A percentile compares a stretch with the other conserved stretches of the same genome.
These are phyloP conservation scores for Elsinoe ampelina DNA, from an alignment of 2,329 filamentous ascomycete species.

Conservation along the genomic window DNA sequence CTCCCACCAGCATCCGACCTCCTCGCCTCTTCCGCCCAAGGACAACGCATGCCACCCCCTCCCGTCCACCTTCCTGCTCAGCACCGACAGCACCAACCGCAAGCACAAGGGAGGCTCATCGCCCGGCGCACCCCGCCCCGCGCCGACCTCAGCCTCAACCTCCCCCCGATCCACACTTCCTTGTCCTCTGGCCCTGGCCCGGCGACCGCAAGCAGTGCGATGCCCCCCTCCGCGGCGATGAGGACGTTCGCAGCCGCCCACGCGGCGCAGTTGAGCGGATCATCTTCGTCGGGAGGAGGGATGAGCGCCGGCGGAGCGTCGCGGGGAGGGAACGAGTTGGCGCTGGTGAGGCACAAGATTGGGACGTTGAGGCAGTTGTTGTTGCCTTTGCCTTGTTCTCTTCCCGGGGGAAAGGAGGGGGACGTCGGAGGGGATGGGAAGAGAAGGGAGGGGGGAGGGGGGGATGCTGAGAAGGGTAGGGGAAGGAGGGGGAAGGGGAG, in stretches of 20 bases:
- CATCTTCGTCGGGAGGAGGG: neutral
- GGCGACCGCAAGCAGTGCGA: slow-evolving; percentile 27
- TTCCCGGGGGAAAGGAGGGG: neutral
- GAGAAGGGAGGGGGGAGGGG: neutral
- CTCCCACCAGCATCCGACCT: slow-evolving; percentile 1
- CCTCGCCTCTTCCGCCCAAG: slow-evolving; percentile 11
- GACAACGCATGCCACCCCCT: slow-evolving; percentile 13
- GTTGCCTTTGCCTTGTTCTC: slow-evolving; percentile 46
- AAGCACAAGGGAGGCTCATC: slow-evolving; percentile 16
- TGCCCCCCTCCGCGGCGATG: slow-evolving; percentile 16
- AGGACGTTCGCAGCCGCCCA: neutral
- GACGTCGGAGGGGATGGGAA: slow-evolving; percentile 20
- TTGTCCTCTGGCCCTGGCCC: slow-evolving; percentile 20
- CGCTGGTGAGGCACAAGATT: slow-evolving; percentile 63
- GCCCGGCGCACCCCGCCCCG: slow-evolving; percentile 25
- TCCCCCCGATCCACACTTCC: slow-evolving; percentile 42
- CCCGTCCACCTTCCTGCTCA: slow-evolving; percentile 20
- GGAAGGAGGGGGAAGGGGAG: slow-evolving; percentile 33
- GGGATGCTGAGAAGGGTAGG: slow-evolving; percentile 14
- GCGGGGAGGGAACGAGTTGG: neutral
- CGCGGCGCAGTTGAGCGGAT: neutral
- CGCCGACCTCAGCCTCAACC: slow-evolving; percentile 25
- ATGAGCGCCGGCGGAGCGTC: neutral
- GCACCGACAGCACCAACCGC: slow-evolving; percentile 32
- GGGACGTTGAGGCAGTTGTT: slow-evolving; percentile 67